Conservation (phyloP, 2,329 filamentous ascomycete species). For the Emmonsia crescens region DNA sequence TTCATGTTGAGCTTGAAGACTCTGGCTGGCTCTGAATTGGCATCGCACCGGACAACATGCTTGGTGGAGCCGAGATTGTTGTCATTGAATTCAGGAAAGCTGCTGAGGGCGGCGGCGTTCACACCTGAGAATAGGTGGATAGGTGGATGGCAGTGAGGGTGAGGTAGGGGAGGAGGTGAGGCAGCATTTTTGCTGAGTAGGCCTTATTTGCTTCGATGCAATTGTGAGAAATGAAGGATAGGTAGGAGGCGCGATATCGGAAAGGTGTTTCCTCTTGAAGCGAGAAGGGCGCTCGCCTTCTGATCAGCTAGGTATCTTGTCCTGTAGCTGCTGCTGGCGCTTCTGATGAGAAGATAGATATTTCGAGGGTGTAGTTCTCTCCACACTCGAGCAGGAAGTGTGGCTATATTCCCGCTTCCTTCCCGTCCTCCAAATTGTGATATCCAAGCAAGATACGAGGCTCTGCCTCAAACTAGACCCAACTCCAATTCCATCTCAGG, state of each 20-base stretch:
- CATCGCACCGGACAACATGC: not conserved
- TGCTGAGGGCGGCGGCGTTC: not conserved
- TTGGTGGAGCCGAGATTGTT: not conserved
- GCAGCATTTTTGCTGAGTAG: not conserved
- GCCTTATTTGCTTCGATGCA: not conserved
- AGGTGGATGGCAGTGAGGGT: not conserved
- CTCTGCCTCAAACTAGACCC: not conserved
- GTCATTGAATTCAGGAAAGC: not conserved
- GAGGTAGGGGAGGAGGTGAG: conserved; percentile 1
- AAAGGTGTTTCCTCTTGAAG: not conserved
- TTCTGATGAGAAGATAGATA: not conserved
- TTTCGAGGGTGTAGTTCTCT: not conserved
- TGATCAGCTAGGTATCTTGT: not conserved
- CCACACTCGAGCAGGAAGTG: not conserved
- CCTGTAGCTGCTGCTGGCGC: not conserved
- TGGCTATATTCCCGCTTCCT: not conserved
- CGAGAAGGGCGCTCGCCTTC: not conserved
- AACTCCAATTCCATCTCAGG: not conserved
- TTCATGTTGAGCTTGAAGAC: not conserved
- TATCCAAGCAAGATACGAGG: not conserved
- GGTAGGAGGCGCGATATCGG: not conserved
- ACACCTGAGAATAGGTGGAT: conserved; percentile 1
- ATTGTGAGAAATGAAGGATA: not conserved
- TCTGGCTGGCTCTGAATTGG: not conserved
- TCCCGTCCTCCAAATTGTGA: not conserved